These are phyloP conservation scores for Aspergillus tubingensis DNA, from an alignment of 2,329 filamentous ascomycete species.

Conservation along the genomic window DNA sequence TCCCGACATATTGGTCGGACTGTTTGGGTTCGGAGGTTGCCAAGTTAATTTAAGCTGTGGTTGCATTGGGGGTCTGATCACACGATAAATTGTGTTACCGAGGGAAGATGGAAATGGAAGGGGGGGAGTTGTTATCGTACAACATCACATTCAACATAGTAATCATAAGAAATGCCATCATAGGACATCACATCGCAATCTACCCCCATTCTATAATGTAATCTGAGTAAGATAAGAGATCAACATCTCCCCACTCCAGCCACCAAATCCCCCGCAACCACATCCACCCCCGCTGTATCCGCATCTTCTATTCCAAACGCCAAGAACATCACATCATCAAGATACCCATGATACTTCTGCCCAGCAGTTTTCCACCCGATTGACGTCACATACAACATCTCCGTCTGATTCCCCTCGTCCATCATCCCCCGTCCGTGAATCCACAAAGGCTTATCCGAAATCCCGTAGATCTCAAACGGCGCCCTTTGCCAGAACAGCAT, in stretches of 20 bases:
- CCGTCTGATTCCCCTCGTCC: constrained; percentile 41
- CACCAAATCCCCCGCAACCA: constrained; percentile 54
- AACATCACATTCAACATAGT: neutral
- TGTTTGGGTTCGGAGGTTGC: neutral
- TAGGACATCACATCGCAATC: no score
- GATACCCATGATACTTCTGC: constrained; percentile 56
- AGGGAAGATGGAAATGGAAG: no score
- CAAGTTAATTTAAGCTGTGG: neutral
- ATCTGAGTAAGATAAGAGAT: no score
- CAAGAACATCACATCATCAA: constrained; percentile 59
- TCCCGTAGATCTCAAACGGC: constrained; percentile 54
- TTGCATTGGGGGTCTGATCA: neutral
- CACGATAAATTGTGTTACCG: no score
- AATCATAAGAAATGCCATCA: neutral
- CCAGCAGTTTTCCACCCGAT: constrained; percentile 56
- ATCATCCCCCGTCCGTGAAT: constrained; percentile 51
- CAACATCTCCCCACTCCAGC: constrained; percentile 37
- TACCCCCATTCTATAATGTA: no score
- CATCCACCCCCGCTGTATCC: constrained; percentile 53
- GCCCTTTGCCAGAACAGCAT: constrained; percentile 52
- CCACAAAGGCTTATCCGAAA: constrained; percentile 57
- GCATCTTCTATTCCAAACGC: constrained; percentile 60
- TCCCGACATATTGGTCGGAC: neutral
- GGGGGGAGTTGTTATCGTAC: neutral
- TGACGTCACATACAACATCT: constrained; percentile 62